Evolutionary conservation across 805 yeast genomes (phyloP), one percentile per base, ranked within the genome.

Genomic region (Starmera dryadoides): DNA sequence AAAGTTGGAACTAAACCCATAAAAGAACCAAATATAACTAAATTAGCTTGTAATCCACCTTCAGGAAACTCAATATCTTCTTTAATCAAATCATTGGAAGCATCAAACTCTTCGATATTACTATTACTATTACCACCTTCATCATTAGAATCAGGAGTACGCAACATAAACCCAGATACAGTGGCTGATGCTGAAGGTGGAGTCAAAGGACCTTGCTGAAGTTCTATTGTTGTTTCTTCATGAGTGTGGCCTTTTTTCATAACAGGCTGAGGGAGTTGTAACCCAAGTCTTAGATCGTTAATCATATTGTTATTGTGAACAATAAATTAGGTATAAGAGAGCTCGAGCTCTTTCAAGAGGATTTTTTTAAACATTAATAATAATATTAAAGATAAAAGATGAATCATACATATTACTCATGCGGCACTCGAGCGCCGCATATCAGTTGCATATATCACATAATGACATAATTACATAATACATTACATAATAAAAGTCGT

Each of bases 21-120:
- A 41, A 76, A 77, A 1, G 75, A 64, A 3, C 85, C 86, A 19
- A 74, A 49, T 0, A 77, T 73, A 2, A 75, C 81, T 9, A 58
- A 40, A 63, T 74, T 75, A 1, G 83, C 84, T 43, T 58, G 49
- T 35, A 55, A 39, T 0, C 84, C 84, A 6, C 84, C 82, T 42
- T 79, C 70, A 6, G 69, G 69, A 33, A 56, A 58, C n/a, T 54
- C 60, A 19, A 32, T 19, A 20, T 32, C 34, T 4, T 17, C 17
- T 6, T 32, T 17, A 32, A 32, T 32, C 17, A 17, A 17, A 5
- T 15, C 32, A 30, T 30, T 8, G 9, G 9, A 11, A 8, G 28
- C 9, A 25, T 25, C 12, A 11, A 25, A 11, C 10, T 25, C 28
- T 25, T 25, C 28, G 5, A 25, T 25, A 11, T 25, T 4, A 12